A percentile compares a stretch with the other conserved stretches of the same genome.
Conservation (phyloP, 805 yeast genomes). For the Saccharomycopsis sp. region DNA sequence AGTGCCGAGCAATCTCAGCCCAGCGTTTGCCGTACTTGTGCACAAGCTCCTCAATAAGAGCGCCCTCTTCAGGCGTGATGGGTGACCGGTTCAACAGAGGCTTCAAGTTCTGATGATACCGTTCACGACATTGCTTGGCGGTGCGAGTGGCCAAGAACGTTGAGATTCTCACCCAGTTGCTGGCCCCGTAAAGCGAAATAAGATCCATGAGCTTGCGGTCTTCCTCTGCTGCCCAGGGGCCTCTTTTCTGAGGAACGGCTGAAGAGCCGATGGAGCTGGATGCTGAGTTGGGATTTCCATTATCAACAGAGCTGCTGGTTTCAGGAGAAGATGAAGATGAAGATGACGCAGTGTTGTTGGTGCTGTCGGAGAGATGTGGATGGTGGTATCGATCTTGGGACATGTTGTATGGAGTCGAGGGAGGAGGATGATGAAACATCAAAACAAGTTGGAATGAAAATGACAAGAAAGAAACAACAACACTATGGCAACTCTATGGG, state of each 20-base stretch:
- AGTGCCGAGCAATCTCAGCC: slow-evolving; percentile 88
- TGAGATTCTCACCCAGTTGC: slow-evolving; percentile 84
- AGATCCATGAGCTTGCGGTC: slow-evolving; percentile 65
- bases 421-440: no score
- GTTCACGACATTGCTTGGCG: slow-evolving; percentile 86
- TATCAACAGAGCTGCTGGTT: no score
- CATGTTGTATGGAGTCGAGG: no score
- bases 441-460: no score
- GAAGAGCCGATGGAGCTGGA: neutral
- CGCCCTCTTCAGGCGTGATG: slow-evolving; percentile 78
- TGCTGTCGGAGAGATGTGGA: no score
- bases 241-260: slow-evolving; percentile 27
- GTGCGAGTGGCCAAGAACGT: slow-evolving; percentile 65
- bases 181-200: slow-evolving; percentile 63
- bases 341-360: no score
- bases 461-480: no score
- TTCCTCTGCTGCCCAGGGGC: slow-evolving; percentile 88
- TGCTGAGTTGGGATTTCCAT: no score
- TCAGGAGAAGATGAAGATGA: no score
- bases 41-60: slow-evolving; percentile 69
- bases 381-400: no score
- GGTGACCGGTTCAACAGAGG: slow-evolving; percentile 78
- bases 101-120: slow-evolving; percentile 85
- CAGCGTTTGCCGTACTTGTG: slow-evolving; percentile 76
- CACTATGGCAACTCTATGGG: no score